Base-by-base conservation (phyloP, 208 protist genomes). In the Crithidia mellificae region DNA sequence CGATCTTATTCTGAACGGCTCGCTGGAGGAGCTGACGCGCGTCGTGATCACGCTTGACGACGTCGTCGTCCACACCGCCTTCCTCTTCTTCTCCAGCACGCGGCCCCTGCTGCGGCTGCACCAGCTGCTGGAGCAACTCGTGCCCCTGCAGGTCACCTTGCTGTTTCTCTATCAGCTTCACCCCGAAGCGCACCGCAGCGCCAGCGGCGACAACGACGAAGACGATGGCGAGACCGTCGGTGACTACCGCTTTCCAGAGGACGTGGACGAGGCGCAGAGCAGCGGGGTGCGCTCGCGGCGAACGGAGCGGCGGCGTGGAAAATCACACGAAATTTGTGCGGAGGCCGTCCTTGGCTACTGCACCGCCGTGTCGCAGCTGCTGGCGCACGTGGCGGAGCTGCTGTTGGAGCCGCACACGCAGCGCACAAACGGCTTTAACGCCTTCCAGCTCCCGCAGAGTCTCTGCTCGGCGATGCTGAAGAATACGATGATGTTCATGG, bases 361-460 rank as follows among this genome's bases (percentile, higher is more conserved):
- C 47, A 57, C 49, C 38, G 63, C 47, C 2, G 64, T 71, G 44
- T 78, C 65, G 47, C 54, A 50, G 52, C 65, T 78, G 27, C 51
- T 78, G 61, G 72, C 56, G 20, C 61, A 59, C 47, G 58, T 78
- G 1, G 72, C 64, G n/a, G 72, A 78, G 54, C 63, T 68, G 51
- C 59, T 78, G 20, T 46, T 78, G 41, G 72, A 78, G 65, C 72
- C 64, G 39, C 53, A 46, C 39, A 62, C 64, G 38, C 59, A 54
- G 58, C 59, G 29, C 57, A 52, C 57, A 0, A 43, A 39, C 29
- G 67, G 34, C 57, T 63, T 47, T 50, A 43, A 44, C 57, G 57
- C 57, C 29, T 50, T 65, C 34, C 57, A 64, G 57, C 41, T 70
- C 36, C 64, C 64, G 27, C 64, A 70, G 44, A 70, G 64, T 24